Conservation (phyloP, 164 flowering plant species). For the Tetracentron sinense region DNA sequence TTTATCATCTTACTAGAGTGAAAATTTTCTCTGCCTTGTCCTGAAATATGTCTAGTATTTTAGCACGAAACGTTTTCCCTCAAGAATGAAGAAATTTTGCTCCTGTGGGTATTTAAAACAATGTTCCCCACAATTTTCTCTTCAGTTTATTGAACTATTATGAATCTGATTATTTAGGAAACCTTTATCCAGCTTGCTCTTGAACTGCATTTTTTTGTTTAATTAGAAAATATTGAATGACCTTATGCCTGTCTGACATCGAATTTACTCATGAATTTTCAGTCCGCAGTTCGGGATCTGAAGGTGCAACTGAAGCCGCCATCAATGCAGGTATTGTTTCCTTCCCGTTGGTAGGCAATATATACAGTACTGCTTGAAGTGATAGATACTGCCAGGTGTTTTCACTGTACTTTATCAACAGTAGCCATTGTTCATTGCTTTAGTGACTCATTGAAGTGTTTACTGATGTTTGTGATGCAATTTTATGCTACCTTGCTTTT, state of each 20-base stretch:
- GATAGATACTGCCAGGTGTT: no score
- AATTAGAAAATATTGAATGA: no score
- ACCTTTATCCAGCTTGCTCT: background rate
- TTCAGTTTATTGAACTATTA: background rate
- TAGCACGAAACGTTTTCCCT: background rate
- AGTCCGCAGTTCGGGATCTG: slow-evolving; percentile 57
- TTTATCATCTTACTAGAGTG: no score
- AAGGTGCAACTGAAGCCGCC: slow-evolving; percentile 46
- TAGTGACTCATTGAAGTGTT: no score
- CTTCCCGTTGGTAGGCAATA: background rate
- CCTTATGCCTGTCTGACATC: background rate
- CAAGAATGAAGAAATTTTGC: background rate
- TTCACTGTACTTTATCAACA: no score
- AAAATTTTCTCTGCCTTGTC: no score
- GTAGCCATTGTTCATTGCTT: no score
- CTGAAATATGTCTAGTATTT: background rate
- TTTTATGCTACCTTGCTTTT: no score
- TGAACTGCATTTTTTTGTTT: background rate
- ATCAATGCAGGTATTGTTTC: slow-evolving; percentile 39
- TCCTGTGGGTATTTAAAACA: background rate
- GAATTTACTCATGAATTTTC: slow-evolving; percentile 21
- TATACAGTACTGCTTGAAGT: slow-evolving; percentile 1
- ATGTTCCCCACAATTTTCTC: background rate
- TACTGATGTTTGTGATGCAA: no score
- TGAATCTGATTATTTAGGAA: background rate